These are phyloP conservation scores for Pichia sp. DNA, from an alignment of 1,139 yeast species.

Conservation along the genomic window DNA sequence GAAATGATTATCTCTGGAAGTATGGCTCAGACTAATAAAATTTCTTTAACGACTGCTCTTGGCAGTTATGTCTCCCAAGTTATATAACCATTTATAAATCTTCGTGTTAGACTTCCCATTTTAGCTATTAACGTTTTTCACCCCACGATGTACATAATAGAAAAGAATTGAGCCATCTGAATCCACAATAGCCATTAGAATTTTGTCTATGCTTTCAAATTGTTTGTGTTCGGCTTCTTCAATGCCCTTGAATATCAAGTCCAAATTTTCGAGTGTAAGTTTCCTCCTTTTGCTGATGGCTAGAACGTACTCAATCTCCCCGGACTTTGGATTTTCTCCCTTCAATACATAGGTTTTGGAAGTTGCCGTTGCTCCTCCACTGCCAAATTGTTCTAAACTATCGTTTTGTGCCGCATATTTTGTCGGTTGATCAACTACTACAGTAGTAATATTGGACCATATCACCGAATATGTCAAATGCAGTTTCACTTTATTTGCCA, in stretches of 20 bases:
- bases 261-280: slow-evolving; percentile 32
- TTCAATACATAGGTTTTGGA: slow-evolving; percentile 9
- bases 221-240: slow-evolving; percentile 7
- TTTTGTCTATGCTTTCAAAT: slow-evolving; percentile 32
- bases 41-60: slow-evolving; percentile 4
- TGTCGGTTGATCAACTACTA: neutral
- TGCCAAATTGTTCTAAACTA: too few relatives aligned
- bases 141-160: slow-evolving; percentile 59
- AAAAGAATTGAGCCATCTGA: slow-evolving; percentile 67
- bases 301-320: slow-evolving; percentile 19
- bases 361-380: neutral
- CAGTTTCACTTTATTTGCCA: slow-evolving; percentile 13
- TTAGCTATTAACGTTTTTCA: slow-evolving; percentile 35
- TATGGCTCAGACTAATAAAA: neutral
- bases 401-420: neutral
- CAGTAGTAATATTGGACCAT: slow-evolving; percentile 14
- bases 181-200: slow-evolving; percentile 55
- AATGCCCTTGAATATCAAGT: slow-evolving; percentile 26
- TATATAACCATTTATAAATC: neutral
- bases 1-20: neutral
- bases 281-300: slow-evolving; percentile 24
- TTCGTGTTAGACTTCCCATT: neutral
- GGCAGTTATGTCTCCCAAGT: neutral
- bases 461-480: slow-evolving; percentile 6
- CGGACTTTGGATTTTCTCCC: slow-evolving; percentile 16